A percentile compares a stretch with the other conserved stretches of the same genome.
Conservation (phyloP, 2,329 filamentous ascomycete genomes). For the Paecilomyces sp. region DNA sequence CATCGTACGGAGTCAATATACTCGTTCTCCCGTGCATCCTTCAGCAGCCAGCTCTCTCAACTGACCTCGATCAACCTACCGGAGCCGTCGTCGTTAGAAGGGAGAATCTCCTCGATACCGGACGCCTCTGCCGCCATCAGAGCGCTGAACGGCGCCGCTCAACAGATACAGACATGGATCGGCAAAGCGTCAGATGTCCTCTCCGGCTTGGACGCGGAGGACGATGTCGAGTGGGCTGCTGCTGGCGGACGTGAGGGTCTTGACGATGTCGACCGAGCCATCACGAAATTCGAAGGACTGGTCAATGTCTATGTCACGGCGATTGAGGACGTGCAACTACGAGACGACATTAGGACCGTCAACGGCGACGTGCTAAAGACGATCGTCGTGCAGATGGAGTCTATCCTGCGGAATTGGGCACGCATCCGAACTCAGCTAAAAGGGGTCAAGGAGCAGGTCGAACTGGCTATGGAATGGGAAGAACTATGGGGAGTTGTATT, state of each 20-base stretch:
- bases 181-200: conserved; percentile 86
- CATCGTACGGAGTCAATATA: conserved; percentile 79
- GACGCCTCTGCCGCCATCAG: conserved; percentile 77
- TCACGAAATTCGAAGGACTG: conserved; percentile 76
- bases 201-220: conserved; percentile 81
- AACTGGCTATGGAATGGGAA: conserved; percentile 98
- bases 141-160: conserved; percentile 76
- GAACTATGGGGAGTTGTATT: conserved; percentile 92
- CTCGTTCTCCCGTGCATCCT: conserved; percentile 84
- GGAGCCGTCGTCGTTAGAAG: conserved; percentile 74
- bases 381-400: conserved; percentile 84
- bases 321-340: conserved; percentile 83
- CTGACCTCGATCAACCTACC: conserved; percentile 85
- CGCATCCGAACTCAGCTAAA: conserved; percentile 71
- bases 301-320: conserved; percentile 89
- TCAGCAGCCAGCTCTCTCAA: conserved; percentile 87
- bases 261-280: conserved; percentile 58
- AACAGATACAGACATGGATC: conserved; percentile 93
- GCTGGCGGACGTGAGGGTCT: conserved; percentile 62
- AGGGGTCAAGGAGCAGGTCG: conserved; percentile 80
- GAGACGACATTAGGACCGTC: conserved; percentile 67
- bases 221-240: conserved; percentile 93
- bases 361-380: conserved; percentile 62
- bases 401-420: conserved; percentile 75
- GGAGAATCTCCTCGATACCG: conserved; percentile 75